phyloP scores from a whole-genome alignment of 179 eudicot species.

The Actinidia arguta region DNA sequence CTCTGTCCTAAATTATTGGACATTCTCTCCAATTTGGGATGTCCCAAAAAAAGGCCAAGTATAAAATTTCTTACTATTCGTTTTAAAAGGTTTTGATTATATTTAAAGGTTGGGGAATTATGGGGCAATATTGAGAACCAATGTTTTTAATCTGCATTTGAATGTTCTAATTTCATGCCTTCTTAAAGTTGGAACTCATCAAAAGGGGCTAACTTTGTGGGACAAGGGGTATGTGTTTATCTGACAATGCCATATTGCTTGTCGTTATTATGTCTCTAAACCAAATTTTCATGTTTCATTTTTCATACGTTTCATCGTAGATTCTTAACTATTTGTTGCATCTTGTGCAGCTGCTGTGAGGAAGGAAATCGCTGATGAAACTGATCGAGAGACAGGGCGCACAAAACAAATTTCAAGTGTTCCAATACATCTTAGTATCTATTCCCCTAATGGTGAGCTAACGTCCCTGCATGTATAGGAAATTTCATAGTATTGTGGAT shows the following conservation, averaged over 20 bases:
- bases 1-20: neutral
- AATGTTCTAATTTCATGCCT: neutral
- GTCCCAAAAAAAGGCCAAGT: neutral
- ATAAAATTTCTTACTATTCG: neutral
- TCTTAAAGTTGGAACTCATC: neutral
- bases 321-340: conserved; percentile 21
- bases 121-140: neutral
- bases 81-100: neutral
- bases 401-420: conserved; percentile 82
- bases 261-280: neutral
- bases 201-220: neutral
- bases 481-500: no score
- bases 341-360: conserved; percentile 82
- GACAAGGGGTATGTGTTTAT: neutral
- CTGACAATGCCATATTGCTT: no score
- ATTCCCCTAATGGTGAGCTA: conserved; percentile 87
- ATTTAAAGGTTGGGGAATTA: neutral
- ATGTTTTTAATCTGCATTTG: neutral
- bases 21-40: neutral
- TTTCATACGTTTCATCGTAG: neutral
- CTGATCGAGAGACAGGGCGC: conserved; percentile 98
- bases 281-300: neutral
- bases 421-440: conserved; percentile 95
- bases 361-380: conserved; percentile 96
- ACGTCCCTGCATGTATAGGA: no score